Evolutionary conservation across 2,329 filamentous ascomycete species (phyloP), one percentile per base, ranked within the genome.

Genomic region (Aspergillus tubingensis): DNA sequence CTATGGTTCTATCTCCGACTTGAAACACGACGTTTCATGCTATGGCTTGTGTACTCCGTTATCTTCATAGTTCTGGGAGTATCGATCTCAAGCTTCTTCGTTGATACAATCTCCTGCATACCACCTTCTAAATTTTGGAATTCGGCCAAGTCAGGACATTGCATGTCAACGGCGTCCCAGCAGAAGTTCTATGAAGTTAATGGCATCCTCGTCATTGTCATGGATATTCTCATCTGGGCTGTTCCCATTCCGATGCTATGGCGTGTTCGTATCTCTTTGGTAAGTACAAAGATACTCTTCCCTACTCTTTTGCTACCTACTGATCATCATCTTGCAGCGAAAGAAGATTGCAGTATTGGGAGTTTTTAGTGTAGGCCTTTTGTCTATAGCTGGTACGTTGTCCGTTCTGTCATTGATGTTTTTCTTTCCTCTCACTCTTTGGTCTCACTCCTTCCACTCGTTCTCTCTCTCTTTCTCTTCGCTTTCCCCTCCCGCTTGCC

Each of bases 131-230:
- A 57, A 32, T 63, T 63, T 6, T 63, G 61, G 61, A 50, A 61
- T 43, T 15, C 44, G 0, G 2, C 23, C 44, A 27, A 27, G 25
- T 17, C 44, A 23, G 44, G 41, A n/a, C 17, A 27, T 19, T 66
- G 64, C 13, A 66, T 66, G 62, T 6, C 39, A 6, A 25, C 49
- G 25, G 58, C 3, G 2, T 5, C 47, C 5, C 60, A 62, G 52
- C 64, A 66, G 43, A 41, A 13, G 1, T 66, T 66, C 25, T 66
- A 64, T n/a, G 62, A 64, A 6, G 53, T 60, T 32, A 64, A 66
- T n/a, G 64, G 64, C 4, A 53, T 60, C 11, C 32, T 64, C 19
- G 64, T 61, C 44, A 66, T 66, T 7, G 60, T 63, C 8, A 61
- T 62, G 3, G 62, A 66, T 53, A 58, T 64, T 15, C 32, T 66